Base-by-base conservation (phyloP, 176 grass and related monocot species). In the Musa itinerans region DNA sequence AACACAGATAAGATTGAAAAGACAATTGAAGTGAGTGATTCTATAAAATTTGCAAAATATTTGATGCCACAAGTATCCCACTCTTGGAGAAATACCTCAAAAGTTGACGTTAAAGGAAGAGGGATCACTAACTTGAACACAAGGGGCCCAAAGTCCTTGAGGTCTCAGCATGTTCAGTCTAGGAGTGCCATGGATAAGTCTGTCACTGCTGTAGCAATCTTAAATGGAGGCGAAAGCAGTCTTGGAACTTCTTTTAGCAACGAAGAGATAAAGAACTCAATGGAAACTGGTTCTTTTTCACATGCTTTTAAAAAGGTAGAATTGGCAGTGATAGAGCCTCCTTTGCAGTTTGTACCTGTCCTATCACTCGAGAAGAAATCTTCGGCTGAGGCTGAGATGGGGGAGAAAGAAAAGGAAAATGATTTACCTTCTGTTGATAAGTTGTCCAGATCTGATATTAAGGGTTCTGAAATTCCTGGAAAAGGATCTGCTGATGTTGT, bases 31-130 rank as follows among this genome's bases (percentile, higher is more conserved):
- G 75, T 34, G 43, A 90, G 68, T 83, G 71, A 65, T 73, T 73
- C 91, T 58, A 70, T 62, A 58, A 92, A 91, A 78, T 55, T 57
- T 50, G 52, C 49, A 5, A 90, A 86, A 81, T 89, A 85, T 81
- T 78, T 78, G 48, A 76, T 90, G 66, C 77, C 89, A 62, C 85
- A 77, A 81, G 55, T 81, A 17, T 86, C 83, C 34, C 78, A 83
- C 65, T 59, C 29, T n/a, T 83, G 79, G 55, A 81, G 71, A 77
- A 83, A 70, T 51, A 74, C 75, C 62, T 68, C 63, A 11, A 96
- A 85, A 89, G 78, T 75, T 24, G 84, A 87, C 11, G 66, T 74
- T 22, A 92, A 83, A 77, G 89, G 81, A 59, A 92, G 79, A 79
- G 85, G 78, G 71, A 63, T 57, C 15, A 81, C 76, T 2, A 81